Evolutionary conservation across 768 basidiomycete species (phyloP).

Genomic region (Amyloporia xantha): DNA sequence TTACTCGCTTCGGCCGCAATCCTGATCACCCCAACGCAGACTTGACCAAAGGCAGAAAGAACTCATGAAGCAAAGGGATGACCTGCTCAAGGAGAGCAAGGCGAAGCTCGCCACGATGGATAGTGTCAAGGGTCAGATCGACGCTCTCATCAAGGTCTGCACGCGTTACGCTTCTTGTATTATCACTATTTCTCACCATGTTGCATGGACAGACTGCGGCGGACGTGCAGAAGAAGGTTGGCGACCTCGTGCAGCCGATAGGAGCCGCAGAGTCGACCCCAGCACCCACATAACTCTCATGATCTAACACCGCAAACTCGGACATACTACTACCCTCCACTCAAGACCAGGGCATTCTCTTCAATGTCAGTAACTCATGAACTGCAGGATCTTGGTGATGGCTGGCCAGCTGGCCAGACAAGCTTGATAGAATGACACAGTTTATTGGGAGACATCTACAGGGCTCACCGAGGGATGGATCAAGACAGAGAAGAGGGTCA

Average conservation of each 20-base stretch:
- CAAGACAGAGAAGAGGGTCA: too few species aligned
- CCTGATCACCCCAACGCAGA: slow-evolving; percentile 31
- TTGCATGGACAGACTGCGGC: slow-evolving; percentile 46
- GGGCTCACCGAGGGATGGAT: too few species aligned
- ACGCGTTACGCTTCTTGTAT: slow-evolving; percentile 4
- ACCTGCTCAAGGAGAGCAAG: slow-evolving; percentile 75
- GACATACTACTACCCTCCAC: too few species aligned
- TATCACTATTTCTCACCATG: slow-evolving; percentile 7
- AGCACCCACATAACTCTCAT: background rate
- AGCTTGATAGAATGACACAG: too few species aligned
- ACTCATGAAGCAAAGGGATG: slow-evolving; percentile 64
- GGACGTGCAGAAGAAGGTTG: slow-evolving; percentile 72
- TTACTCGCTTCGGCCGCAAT: slow-evolving; percentile 4
- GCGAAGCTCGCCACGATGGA: slow-evolving; percentile 67
- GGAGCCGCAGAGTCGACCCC: background rate
- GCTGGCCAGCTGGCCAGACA: too few species aligned
- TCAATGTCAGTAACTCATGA: too few species aligned
- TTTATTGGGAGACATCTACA: too few species aligned
- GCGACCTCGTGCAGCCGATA: slow-evolving; percentile 51
- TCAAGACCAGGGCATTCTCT: too few species aligned
- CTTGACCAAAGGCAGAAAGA: slow-evolving; percentile 68
- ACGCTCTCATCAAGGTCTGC: slow-evolving; percentile 64
- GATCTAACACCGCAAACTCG: too few species aligned
- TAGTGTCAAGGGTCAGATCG: slow-evolving; percentile 72
- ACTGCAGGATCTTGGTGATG: too few species aligned